A percentile compares a stretch with the other conserved stretches of the same genome.
Conservation (phyloP, 768 basidiomycete genomes). For the Lentinula raphanica region DNA sequence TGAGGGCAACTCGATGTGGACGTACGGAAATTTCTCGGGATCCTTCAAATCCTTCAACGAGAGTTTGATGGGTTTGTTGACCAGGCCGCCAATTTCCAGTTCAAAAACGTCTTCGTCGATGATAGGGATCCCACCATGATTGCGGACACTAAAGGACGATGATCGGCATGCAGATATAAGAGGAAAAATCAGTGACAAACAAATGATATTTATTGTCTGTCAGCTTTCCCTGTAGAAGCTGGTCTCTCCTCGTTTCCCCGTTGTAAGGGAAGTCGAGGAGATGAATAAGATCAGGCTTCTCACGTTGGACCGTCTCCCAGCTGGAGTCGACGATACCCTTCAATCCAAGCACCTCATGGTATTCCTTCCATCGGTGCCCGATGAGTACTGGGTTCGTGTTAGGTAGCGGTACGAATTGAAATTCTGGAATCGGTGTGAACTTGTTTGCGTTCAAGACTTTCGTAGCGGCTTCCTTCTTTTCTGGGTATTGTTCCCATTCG, state of each 20-base stretch:
- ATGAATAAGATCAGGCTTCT: conserved; percentile 47
- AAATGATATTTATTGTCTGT: conserved; percentile 48
- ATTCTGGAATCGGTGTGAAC: conserved; percentile 42
- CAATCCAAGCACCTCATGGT: conserved; percentile 45
- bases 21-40: conserved; percentile 40
- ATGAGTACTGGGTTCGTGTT: conserved; percentile 46
- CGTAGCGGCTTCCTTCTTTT: conserved; percentile 35
- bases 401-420: conserved; percentile 43
- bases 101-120: conserved; percentile 41
- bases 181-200: conserved; percentile 21
- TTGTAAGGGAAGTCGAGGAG: conserved; percentile 53
- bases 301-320: conserved; percentile 47
- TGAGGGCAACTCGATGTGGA: conserved; percentile 4
- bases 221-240: conserved; percentile 38
- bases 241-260: conserved; percentile 42
- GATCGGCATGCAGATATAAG: background rate
- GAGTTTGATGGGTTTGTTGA: conserved; percentile 38
- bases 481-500: conserved; percentile 45
- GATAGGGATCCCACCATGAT: conserved; percentile 49
- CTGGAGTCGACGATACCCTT: conserved; percentile 40
- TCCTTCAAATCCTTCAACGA: conserved; percentile 46
- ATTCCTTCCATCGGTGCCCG: conserved; percentile 49
- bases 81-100: conserved; percentile 49
- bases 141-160: conserved; percentile 34
- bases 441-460: conserved; percentile 34